Conservation (phyloP, 1,139 yeast genomes). For the Scheffersomyces parashehatae region DNA sequence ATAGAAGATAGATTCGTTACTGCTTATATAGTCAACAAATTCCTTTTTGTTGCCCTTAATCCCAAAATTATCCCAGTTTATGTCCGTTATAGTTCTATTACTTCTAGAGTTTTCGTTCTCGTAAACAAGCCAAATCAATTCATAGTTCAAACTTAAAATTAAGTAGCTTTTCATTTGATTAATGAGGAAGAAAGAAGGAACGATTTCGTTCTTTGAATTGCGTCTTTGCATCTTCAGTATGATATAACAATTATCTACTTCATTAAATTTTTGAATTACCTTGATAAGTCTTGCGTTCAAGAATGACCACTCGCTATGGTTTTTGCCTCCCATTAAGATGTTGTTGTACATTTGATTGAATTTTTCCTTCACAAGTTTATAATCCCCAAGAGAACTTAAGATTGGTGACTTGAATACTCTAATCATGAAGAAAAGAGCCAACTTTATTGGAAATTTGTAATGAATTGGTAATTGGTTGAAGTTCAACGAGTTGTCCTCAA, state of each 20-base stretch:
- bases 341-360: constrained; percentile 29
- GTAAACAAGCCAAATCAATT: constrained; percentile 44
- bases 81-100: constrained; percentile 5
- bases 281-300: constrained; percentile 29
- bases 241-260: constrained; percentile 13
- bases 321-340: constrained; percentile 17
- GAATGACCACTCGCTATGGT: constrained; percentile 24
- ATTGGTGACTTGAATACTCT: constrained; percentile 41
- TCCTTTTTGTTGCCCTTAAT: constrained; percentile 18
- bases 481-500: constrained; percentile 18
- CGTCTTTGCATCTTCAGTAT: constrained; percentile 4
- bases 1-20: constrained; percentile 17
- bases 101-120: constrained; percentile 17
- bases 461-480: constrained; percentile 43
- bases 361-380: constrained; percentile 27
- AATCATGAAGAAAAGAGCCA: constrained; percentile 32
- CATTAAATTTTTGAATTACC: constrained; percentile 32
- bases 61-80: constrained; percentile 36
- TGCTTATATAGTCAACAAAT: constrained; percentile 22
- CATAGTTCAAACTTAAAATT: constrained; percentile 41
- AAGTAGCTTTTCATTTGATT: constrained; percentile 40
- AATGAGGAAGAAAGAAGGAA: constrained; percentile 29
- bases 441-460: constrained; percentile 41
- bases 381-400: constrained; percentile 30
- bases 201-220: constrained; percentile 3